Conservation (phyloP, 495 filamentous ascomycete genomes). For the Xylaria nigripes region DNA sequence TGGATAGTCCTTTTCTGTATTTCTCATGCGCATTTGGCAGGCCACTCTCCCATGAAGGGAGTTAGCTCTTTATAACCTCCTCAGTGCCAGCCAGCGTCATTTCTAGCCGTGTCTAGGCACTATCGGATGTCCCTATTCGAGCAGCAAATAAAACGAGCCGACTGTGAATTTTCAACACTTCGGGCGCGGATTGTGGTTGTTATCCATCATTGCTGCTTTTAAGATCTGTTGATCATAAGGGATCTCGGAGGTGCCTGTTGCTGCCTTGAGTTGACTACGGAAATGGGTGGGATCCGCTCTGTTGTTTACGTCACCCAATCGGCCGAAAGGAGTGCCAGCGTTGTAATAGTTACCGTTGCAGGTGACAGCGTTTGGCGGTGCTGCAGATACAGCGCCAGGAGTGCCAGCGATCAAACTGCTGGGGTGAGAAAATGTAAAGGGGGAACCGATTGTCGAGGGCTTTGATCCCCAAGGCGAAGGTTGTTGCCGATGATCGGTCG, state of each 20-base stretch:
- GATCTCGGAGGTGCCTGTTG: conserved; percentile 6
- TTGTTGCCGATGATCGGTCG: conserved; percentile 11
- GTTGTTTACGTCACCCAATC: conserved; percentile 15
- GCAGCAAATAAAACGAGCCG: not conserved
- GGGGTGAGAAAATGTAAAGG: conserved; percentile 22
- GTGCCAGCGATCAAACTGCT: conserved; percentile 31
- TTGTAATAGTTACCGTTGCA: conserved; percentile 21
- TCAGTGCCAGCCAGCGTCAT: not conserved
- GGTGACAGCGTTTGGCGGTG: conserved; percentile 11
- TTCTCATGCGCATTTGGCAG: not conserved
- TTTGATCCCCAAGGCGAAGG: conserved; percentile 1
- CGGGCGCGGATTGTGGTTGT: conserved; percentile 13
- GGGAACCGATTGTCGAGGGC: conserved; percentile 7
- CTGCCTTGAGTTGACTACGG: conserved; percentile 14
- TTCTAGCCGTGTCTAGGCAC: not conserved
- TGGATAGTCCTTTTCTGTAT: not conserved
- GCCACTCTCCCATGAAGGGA: not conserved
- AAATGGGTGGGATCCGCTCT: conserved; percentile 17
- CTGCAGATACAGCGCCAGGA: conserved; percentile 9
- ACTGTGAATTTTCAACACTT: conserved; percentile 11
- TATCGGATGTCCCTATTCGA: not conserved
- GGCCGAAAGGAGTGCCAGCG: conserved; percentile 17
- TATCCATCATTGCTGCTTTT: conserved; percentile 14
- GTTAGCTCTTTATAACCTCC: not conserved
- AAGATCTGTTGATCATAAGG: conserved; percentile 15